Percentiles rank a stretch among this genome's conserved stretches.
Conservation (phyloP, 2,329 filamentous ascomycete species). For the Penicillium sp. region DNA sequence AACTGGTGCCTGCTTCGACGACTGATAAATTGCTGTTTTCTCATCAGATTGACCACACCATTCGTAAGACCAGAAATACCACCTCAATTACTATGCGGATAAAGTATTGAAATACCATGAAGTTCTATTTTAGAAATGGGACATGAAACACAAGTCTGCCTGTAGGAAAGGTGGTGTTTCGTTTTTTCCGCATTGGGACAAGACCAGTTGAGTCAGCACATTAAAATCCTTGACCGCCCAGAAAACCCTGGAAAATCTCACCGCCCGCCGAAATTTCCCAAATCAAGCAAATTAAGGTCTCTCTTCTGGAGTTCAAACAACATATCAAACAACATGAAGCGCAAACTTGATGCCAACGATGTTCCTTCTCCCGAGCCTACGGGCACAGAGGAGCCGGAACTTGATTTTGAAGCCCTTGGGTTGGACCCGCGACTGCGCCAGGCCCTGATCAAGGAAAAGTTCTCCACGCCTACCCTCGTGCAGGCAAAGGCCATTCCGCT, state of each 20-base stretch:
- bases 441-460: constrained; percentile 80
- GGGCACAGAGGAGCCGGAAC: constrained; percentile 33
- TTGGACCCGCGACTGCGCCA: constrained; percentile 85
- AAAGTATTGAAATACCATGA: background rate
- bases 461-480: constrained; percentile 81
- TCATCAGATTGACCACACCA: too few relatives aligned
- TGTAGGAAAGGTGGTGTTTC: background rate
- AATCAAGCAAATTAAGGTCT: constrained; percentile 10
- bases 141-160: too few relatives aligned
- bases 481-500: constrained; percentile 86
- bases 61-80: too few relatives aligned
- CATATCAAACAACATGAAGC: constrained; percentile 45
- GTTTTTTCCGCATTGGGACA: constrained; percentile 1
- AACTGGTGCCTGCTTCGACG: too few relatives aligned
- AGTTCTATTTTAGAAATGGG: background rate
- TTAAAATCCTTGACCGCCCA: constrained; percentile 22
- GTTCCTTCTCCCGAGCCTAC: constrained; percentile 41
- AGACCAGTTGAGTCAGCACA: background rate
- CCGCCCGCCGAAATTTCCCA: constrained; percentile 39
- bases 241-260: constrained; percentile 28
- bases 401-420: constrained; percentile 72
- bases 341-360: constrained; percentile 51
- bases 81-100: too few relatives aligned
- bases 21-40: background rate
- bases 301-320: constrained; percentile 10